A percentile compares a stretch with the other conserved stretches of the same genome.
Conservation (phyloP, 768 basidiomycete species). For the Mycena capillaripes region DNA sequence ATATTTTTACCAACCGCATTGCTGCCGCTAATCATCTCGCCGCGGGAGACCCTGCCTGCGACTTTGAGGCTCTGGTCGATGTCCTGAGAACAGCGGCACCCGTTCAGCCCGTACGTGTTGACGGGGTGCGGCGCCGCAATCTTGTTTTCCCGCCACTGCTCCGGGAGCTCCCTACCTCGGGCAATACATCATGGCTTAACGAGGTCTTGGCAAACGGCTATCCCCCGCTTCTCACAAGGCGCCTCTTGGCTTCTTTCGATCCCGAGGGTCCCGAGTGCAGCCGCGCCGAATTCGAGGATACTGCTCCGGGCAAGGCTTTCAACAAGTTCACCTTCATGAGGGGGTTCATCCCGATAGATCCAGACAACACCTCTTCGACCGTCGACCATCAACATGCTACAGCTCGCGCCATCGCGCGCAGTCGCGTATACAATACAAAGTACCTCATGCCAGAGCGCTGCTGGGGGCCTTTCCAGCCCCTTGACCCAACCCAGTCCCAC, state of each 20-base stretch:
- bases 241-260: constrained; percentile 42
- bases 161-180: constrained; percentile 38
- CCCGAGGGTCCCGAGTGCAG: constrained; percentile 36
- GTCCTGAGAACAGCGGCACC: constrained; percentile 36
- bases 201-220: constrained; percentile 47
- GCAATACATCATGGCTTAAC: constrained; percentile 53
- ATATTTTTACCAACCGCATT: constrained; percentile 27
- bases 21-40: constrained; percentile 23
- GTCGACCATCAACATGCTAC: constrained; percentile 26
- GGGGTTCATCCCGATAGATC: constrained; percentile 53
- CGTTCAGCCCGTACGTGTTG: constrained; percentile 1
- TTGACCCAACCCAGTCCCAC: constrained; percentile 19
- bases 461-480: constrained; percentile 54
- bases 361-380: constrained; percentile 1
- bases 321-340: constrained; percentile 59
- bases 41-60: constrained; percentile 14
- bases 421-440: constrained; percentile 52
- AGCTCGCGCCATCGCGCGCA: constrained; percentile 49
- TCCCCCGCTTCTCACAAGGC: constrained; percentile 47
- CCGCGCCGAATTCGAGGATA: constrained; percentile 41
- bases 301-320: constrained; percentile 52
- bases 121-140: constrained; percentile 3
- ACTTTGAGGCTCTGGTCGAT: constrained; percentile 38
- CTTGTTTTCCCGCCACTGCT: constrained; percentile 31
- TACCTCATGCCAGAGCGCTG: constrained; percentile 48